These are phyloP conservation scores for Blastobotrys chiropterorum DNA, from an alignment of 805 yeast species.

Conservation along the genomic window DNA sequence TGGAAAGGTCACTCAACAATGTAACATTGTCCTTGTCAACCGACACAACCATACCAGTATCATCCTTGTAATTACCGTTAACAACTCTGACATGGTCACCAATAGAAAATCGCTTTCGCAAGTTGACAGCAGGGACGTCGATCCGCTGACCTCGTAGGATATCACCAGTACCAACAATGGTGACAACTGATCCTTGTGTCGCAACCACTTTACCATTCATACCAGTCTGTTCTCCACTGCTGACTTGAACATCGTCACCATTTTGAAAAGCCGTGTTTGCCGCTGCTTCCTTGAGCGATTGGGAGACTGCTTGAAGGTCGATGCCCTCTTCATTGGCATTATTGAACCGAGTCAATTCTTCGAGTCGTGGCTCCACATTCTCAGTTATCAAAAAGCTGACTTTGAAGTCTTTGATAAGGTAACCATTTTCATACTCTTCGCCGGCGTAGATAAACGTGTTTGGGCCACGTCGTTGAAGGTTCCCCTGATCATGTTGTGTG, in stretches of 20 bases:
- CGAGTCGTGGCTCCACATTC: constrained; percentile 74
- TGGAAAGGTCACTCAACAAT: constrained; percentile 81
- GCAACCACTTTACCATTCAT: constrained; percentile 73
- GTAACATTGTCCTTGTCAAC: constrained; percentile 82
- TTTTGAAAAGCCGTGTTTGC: constrained; percentile 68
- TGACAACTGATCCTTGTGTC: constrained; percentile 57
- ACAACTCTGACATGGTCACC: constrained; percentile 96
- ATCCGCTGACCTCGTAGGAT: constrained; percentile 51
- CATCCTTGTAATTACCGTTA: constrained; percentile 87
- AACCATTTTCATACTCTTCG: constrained; percentile 89
- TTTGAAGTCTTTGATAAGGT: constrained; percentile 77
- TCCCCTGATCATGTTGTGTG: constrained; percentile 69
- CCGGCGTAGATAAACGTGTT: constrained; percentile 65
- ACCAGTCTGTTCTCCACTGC: constrained; percentile 90
- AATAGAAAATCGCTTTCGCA: constrained; percentile 77
- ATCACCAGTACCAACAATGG: constrained; percentile 42
- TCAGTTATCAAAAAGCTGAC: constrained; percentile 76
- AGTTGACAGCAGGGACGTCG: constrained; percentile 74
- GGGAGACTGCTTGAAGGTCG: constrained; percentile 81
- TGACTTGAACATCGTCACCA: constrained; percentile 89
- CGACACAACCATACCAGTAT: constrained; percentile 88
- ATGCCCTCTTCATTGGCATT: constrained; percentile 76
- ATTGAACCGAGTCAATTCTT: constrained; percentile 78
- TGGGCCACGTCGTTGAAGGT: constrained; percentile 50
- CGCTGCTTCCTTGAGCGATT: constrained; percentile 64